Conservation (phyloP, 768 basidiomycete genomes). For the Galerina marginata region DNA sequence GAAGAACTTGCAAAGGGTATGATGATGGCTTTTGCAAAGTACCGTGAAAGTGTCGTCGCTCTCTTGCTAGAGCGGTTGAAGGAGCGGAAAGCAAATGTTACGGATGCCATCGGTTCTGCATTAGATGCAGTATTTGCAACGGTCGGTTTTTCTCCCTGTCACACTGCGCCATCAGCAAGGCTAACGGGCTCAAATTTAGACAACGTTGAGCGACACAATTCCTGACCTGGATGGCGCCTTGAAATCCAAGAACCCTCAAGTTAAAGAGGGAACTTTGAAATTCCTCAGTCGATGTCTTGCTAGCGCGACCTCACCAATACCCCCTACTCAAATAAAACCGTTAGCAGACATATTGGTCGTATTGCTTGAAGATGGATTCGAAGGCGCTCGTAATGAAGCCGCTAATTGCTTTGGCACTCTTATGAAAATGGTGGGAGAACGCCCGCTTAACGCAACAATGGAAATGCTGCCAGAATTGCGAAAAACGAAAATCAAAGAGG, state of each 20-base stretch:
- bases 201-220: slow-evolving; percentile 77
- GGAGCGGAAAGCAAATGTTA: slow-evolving; percentile 90
- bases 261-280: slow-evolving; percentile 90
- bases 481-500: slow-evolving; percentile 93
- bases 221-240: slow-evolving; percentile 81
- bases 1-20: slow-evolving; percentile 88
- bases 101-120: slow-evolving; percentile 86
- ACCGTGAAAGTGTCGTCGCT: slow-evolving; percentile 73
- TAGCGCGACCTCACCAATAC: slow-evolving; percentile 71
- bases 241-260: slow-evolving; percentile 93
- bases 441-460: slow-evolving; percentile 85
- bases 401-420: slow-evolving; percentile 86
- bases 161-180: slow-evolving; percentile 12
- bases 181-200: slow-evolving; percentile 48
- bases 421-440: slow-evolving; percentile 97
- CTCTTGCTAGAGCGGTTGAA: slow-evolving; percentile 89
- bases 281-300: slow-evolving; percentile 83
- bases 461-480: slow-evolving; percentile 86
- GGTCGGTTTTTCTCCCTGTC: slow-evolving; percentile 50
- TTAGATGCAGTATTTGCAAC: slow-evolving; percentile 88
- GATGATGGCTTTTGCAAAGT: slow-evolving; percentile 72
- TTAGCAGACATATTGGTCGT: slow-evolving; percentile 76
- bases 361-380: slow-evolving; percentile 87
- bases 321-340: slow-evolving; percentile 78
- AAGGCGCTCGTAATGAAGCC: slow-evolving; percentile 90